These are phyloP conservation scores for Thalassiosira hispida DNA, from an alignment of 352 stramenopile species.

Conservation along the genomic window DNA sequence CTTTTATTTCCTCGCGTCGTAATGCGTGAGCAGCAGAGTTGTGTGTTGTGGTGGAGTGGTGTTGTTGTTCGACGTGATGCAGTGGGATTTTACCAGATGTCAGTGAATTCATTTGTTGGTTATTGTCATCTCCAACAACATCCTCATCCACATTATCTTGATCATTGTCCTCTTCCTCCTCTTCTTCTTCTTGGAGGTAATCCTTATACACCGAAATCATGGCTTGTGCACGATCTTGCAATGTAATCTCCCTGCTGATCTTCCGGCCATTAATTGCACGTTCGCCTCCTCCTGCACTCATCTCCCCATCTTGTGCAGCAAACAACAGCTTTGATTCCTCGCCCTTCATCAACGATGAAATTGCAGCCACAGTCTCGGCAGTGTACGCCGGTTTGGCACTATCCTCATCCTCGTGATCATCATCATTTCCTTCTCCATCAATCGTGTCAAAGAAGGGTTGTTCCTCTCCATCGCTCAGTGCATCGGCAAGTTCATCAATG, in stretches of 20 bases:
- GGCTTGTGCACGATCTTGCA: constrained; percentile 27
- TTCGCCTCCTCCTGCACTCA: too few relatives aligned
- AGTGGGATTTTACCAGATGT: too few relatives aligned
- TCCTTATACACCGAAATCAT: constrained; percentile 38
- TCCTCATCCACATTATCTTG: neutral
- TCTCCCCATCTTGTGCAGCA: neutral
- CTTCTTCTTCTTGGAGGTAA: constrained; percentile 24
- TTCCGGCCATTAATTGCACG: neutral
- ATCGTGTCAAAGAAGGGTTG: neutral
- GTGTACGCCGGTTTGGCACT: constrained; percentile 5
- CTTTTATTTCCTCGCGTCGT: constrained; percentile 23
- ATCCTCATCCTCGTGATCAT: neutral
- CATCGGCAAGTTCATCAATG: constrained; percentile 10
- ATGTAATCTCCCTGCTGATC: constrained; percentile 16
- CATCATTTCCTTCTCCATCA: neutral
- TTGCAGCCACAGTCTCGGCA: constrained; percentile 25
- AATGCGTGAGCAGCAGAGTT: neutral
- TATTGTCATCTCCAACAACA: neutral
- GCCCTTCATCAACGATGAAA: constrained; percentile 20
- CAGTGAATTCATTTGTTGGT: too few relatives aligned
- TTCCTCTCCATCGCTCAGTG: neutral
- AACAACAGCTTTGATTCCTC: neutral
- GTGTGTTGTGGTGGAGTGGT: too few relatives aligned
- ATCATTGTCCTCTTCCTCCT: constrained; percentile 4
- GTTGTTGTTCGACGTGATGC: too few relatives aligned